Conservation (phyloP, 2,329 filamentous ascomycete genomes). For the Sodiomyces alkalinus region DNA sequence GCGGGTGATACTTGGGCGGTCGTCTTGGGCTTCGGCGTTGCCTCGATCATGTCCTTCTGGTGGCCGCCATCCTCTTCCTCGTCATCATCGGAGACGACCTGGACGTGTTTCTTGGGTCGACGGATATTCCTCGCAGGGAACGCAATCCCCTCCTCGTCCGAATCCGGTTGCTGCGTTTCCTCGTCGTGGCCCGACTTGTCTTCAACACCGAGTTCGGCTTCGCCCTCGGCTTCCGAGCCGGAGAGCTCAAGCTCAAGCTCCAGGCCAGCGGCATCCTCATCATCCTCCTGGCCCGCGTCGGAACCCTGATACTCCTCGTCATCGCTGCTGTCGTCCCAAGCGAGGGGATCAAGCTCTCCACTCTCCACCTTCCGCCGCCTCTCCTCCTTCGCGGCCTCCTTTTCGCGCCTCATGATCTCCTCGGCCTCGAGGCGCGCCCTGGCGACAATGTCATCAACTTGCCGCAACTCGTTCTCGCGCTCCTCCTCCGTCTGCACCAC, state of each 20-base stretch:
- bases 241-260: slow-evolving; percentile 28
- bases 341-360: slow-evolving; percentile 32
- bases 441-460: slow-evolving; percentile 78
- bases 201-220: slow-evolving; percentile 15
- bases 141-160: slow-evolving; percentile 23
- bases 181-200: slow-evolving; percentile 12
- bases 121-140: slow-evolving; percentile 26
- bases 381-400: slow-evolving; percentile 54
- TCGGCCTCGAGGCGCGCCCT: slow-evolving; percentile 70
- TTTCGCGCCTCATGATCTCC: slow-evolving; percentile 64
- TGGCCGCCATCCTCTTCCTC: slow-evolving; percentile 34
- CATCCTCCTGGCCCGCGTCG: slow-evolving; percentile 22
- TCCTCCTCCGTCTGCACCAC: slow-evolving; percentile 76
- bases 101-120: slow-evolving; percentile 31
- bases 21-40: slow-evolving; percentile 34
- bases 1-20: slow-evolving; percentile 24
- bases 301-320: slow-evolving; percentile 31
- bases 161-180: slow-evolving; percentile 13
- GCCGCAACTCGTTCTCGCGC: slow-evolving; percentile 62
- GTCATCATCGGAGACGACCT: slow-evolving; percentile 51
- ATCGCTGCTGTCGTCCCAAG: slow-evolving; percentile 41
- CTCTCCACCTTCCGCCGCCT: slow-evolving; percentile 25
- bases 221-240: slow-evolving; percentile 25
- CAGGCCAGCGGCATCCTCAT: slow-evolving; percentile 19
- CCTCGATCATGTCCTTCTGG: slow-evolving; percentile 20